Conservation (phyloP, 2,329 filamentous ascomycete genomes). For the Fusarium miscanthi region DNA sequence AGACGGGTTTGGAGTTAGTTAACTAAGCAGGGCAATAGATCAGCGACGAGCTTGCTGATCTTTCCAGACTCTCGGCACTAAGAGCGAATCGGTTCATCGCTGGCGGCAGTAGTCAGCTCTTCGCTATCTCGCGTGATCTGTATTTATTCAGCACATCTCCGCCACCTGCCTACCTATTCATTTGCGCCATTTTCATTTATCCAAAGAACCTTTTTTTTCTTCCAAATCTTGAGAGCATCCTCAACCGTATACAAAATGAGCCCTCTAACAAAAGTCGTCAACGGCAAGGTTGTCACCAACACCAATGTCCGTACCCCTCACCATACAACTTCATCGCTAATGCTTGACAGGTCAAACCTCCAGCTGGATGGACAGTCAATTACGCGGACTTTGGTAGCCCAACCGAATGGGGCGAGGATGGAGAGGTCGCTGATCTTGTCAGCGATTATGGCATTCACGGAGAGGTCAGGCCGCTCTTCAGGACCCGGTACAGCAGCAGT, state of each 20-base stretch:
- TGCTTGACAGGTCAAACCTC: neutral
- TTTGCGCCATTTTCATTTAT: neutral
- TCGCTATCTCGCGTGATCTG: neutral
- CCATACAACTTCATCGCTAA: no score
- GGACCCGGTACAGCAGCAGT: neutral
- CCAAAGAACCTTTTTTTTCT: no score
- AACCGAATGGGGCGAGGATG: neutral
- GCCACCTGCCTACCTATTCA: neutral
- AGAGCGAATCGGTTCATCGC: fast-evolving
- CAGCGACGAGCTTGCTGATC: neutral
- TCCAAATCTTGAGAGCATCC: no score
- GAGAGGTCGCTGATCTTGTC: neutral
- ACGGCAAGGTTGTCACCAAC: neutral
- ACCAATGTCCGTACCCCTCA: neutral
- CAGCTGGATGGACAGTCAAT: neutral
- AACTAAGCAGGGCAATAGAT: neutral
- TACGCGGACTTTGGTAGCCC: neutral
- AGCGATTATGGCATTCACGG: neutral
- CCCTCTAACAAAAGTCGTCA: neutral
- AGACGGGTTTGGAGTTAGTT: neutral
- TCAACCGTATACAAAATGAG: neutral
- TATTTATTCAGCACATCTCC: neutral
- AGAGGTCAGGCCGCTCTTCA: neutral
- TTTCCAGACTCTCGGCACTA: neutral
- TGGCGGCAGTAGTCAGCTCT: neutral